Base-by-base conservation (phyloP, 1,284 basidiomycete genomes). In the Moesziomyces aphidis region DNA sequence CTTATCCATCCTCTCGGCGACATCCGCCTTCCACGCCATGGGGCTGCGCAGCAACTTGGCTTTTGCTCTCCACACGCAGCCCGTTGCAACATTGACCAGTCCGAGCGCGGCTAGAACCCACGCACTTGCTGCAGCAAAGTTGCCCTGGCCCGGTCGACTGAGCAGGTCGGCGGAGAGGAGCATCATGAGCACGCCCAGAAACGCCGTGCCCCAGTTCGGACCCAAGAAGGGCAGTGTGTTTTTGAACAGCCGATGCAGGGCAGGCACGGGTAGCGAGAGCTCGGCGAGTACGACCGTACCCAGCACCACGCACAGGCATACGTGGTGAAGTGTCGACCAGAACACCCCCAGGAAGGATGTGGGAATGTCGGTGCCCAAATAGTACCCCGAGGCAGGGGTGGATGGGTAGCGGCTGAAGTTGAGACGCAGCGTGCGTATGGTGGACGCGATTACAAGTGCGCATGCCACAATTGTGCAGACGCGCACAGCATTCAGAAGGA, bases 301-400 rank as follows among this genome's bases (percentile, higher is more conserved):
- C 6, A 71, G 53, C 11, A 77, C 34, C 9, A 71, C 39, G 17
- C 58, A 13, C 11, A 61, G 31, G n/a, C 56, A 71, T 13, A 63
- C 21, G 39, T 76, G 68, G 55, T 80, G 72, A 0, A 80, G 63
- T 39, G 76, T 72, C 1, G 64, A 59, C 79, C 79, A 80, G 51
- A 80, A 78, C 0, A 78, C 58, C 21, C 79, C 79, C 55, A 78
- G 67, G 34, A 73, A 66, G 4, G 65, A 47, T n/a, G 58, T 66
- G 1, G 78, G 79, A 43, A 79, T 71, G 56, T 80, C 79, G 39
- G 74, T 79, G 9, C 53, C 55, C 19, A 70, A 56, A 26, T 59
- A 55, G 65, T 72, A 80, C 0, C 58, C 21, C 11, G 45, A 48
- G 11, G 28, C 6, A 7, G 59, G 19, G 1, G 31, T 19, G 15